phyloP scores from a whole-genome alignment of 2,329 filamentous ascomycete genomes.

The Penicillium sclerotigenum region DNA sequence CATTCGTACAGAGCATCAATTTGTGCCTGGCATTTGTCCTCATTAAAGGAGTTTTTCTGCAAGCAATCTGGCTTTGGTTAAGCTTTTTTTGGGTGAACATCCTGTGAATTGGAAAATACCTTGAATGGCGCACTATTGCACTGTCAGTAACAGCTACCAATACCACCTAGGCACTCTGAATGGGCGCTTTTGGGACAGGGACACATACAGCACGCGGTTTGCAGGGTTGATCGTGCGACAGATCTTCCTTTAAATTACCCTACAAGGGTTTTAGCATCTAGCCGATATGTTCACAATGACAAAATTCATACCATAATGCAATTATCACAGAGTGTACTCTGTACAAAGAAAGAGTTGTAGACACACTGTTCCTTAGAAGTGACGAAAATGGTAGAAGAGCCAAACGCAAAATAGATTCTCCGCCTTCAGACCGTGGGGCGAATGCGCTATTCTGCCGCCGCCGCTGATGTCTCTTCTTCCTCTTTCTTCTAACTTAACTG shows the following conservation, averaged over 20 bases:
- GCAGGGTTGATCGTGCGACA: constrained; percentile 74
- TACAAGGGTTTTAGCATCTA: constrained; percentile 17
- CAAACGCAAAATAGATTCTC: constrained; percentile 40
- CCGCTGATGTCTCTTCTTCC: constrained; percentile 30
- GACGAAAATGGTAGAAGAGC: constrained; percentile 17
- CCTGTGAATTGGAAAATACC: constrained; percentile 49
- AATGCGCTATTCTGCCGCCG: constrained; percentile 27
- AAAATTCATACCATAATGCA: constrained; percentile 11
- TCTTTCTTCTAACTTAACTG: constrained; percentile 14
- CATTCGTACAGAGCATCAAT: constrained; percentile 90
- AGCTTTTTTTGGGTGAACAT: not conserved
- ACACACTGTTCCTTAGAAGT: not conserved
- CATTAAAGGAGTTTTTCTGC: constrained; percentile 77
- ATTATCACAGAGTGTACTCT: not conserved
- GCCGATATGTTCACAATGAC: not conserved
- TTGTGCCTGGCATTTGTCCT: constrained; percentile 73
- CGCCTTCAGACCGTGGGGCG: constrained; percentile 25
- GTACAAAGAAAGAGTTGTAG: constrained; percentile 1
- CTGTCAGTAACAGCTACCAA: constrained; percentile 17
- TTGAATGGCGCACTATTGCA: constrained; percentile 80
- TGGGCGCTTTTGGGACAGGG: not conserved
- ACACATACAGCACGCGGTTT: constrained; percentile 74
- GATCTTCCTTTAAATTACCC: constrained; percentile 61
- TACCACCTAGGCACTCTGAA: not conserved
- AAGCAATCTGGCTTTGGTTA: constrained; percentile 65